Evolutionary conservation across 257 asterid species (phyloP).

Genomic region (Solanum okadae): DNA sequence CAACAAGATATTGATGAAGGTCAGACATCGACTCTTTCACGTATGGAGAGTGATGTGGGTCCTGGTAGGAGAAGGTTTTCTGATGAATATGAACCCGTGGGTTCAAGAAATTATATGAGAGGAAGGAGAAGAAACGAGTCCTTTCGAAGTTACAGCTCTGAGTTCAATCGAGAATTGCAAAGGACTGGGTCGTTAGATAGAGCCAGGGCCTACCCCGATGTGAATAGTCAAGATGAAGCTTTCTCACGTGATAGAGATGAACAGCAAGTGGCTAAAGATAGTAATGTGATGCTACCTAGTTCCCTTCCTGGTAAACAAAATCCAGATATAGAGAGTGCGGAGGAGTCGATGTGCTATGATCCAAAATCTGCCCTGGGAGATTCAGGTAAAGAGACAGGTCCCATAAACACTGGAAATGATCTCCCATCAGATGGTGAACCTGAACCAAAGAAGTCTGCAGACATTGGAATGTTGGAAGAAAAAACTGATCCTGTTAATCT

Average conservation of each 20-base stretch:
- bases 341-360: conserved; percentile 9
- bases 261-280: conserved; percentile 31
- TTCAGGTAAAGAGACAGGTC: conserved; percentile 28
- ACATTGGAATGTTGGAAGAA: conserved; percentile 7
- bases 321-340: background rate
- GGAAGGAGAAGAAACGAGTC: conserved; percentile 65
- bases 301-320: conserved; percentile 30
- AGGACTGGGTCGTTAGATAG: conserved; percentile 52
- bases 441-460: conserved; percentile 33
- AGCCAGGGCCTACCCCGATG: conserved; percentile 28
- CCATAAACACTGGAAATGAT: conserved; percentile 20
- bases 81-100: conserved; percentile 41
- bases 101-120: conserved; percentile 35
- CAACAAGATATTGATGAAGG: conserved; percentile 37
- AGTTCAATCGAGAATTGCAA: conserved; percentile 40
- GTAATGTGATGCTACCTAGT: conserved; percentile 20
- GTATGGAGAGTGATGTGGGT: conserved; percentile 46
- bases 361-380: conserved; percentile 21
- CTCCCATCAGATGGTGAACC: conserved; percentile 18
- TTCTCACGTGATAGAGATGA: conserved; percentile 28
- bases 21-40: conserved; percentile 60
- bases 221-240: conserved; percentile 30
- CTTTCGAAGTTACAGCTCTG: conserved; percentile 42
- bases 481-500: conserved; percentile 26
- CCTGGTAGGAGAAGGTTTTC: conserved; percentile 45